Percentiles rank a stretch among this genome's conserved stretches.
Conservation (phyloP, 345 rosid species). For the Dovyalis caffra region DNA sequence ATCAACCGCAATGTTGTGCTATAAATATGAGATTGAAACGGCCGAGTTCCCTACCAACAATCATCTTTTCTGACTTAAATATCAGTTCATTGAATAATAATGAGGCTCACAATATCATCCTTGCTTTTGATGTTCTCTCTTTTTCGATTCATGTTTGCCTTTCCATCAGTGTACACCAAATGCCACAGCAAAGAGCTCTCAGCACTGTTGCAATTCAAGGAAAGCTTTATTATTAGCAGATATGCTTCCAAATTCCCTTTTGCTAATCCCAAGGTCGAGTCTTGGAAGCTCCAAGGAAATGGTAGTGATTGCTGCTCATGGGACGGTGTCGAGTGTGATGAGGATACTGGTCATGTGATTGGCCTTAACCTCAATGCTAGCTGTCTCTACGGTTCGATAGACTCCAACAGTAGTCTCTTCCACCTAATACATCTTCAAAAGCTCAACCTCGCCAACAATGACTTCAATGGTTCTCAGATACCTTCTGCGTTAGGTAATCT, state of each 20-base stretch:
- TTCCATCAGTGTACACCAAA: not conserved
- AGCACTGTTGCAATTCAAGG: slow-evolving; percentile 7
- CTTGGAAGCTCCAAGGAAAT: not conserved
- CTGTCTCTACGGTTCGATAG: slow-evolving; percentile 19
- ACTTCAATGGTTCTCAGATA: slow-evolving; percentile 17
- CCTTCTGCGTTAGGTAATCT: slow-evolving; percentile 4
- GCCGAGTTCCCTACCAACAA: no score
- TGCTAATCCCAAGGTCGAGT: not conserved
- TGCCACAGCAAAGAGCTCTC: not conserved
- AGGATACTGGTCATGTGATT: no score
- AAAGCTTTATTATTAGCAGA: no score
- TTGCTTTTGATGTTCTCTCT: no score
- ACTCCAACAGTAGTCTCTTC: slow-evolving; percentile 17
- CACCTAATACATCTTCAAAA: slow-evolving; percentile 14
- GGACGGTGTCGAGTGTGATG: no score
- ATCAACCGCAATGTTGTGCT: no score
- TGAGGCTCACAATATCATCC: no score
- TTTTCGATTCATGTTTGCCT: not conserved
- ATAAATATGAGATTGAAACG: no score
- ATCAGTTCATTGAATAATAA: no score
- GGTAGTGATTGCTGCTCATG: slow-evolving; percentile 15
- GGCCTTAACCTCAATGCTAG: no score
- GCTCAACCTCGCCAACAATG: slow-evolving; percentile 16
- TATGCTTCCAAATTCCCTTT: slow-evolving; percentile 12
- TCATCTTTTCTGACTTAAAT: no score